Conservation (phyloP, 2,329 filamentous ascomycete genomes). For the Aspergillus sp. region DNA sequence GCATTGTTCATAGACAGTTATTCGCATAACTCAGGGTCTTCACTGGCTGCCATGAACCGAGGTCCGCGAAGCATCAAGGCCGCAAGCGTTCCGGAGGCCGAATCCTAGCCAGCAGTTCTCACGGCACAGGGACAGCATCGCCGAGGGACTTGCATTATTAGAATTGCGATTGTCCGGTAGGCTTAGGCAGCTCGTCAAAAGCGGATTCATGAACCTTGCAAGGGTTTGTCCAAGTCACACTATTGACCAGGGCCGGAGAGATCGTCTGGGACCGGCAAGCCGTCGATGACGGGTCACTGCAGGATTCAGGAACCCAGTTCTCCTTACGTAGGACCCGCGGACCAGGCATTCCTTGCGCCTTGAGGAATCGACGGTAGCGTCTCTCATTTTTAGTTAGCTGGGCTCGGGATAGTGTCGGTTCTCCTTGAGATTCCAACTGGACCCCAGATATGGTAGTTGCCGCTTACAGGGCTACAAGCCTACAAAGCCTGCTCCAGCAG, state of each 20-base stretch:
- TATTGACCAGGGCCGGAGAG: background rate
- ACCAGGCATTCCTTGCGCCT: background rate
- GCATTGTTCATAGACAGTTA: background rate
- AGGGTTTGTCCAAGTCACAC: background rate
- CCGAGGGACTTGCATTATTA: background rate
- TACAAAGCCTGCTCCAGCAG: background rate
- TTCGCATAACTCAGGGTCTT: background rate
- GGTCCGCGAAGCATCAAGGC: background rate
- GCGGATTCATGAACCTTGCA: background rate
- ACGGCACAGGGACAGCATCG: background rate
- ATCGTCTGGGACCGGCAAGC: conserved; percentile 10
- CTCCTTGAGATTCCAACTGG: no score
- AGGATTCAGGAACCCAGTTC: background rate
- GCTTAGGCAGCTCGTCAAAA: background rate
- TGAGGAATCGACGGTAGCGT: no score
- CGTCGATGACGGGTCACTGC: background rate
- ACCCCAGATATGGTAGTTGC: no score
- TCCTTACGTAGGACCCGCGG: background rate
- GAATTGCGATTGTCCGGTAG: conserved; percentile 3
- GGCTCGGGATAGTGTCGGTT: no score
- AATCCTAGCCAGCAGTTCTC: background rate
- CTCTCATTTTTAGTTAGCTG: no score
- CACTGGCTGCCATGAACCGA: conserved; percentile 1
- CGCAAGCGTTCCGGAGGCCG: background rate
- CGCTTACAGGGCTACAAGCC: background rate